Evolutionary conservation across 257 asterid species (phyloP).

Genomic region (Handroanthus guayacan): DNA sequence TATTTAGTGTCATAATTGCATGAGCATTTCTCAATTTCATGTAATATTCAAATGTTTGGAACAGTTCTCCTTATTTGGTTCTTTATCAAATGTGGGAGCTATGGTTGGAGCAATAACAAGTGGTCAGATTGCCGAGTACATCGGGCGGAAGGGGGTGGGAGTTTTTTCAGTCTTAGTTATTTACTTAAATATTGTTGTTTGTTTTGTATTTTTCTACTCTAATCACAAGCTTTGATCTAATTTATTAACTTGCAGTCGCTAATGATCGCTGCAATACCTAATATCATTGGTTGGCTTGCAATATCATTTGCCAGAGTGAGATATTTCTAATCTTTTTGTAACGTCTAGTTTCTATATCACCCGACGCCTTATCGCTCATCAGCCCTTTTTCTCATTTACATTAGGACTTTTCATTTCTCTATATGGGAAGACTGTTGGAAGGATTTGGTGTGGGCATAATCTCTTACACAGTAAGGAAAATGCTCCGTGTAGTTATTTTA

Average conservation of each 20-base stretch:
- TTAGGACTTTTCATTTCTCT: slow-evolving; percentile 82
- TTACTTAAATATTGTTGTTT: neutral
- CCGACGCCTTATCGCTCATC: slow-evolving; percentile 1
- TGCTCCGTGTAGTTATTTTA: slow-evolving; percentile 1
- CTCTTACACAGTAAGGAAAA: slow-evolving; percentile 71
- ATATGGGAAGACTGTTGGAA: slow-evolving; percentile 97
- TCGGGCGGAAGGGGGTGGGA: slow-evolving; percentile 93
- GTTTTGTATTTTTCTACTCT: neutral
- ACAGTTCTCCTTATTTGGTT: slow-evolving; percentile 93
- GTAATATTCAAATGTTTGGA: slow-evolving; percentile 33
- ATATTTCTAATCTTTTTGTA: neutral
- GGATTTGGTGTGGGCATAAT: slow-evolving; percentile 97
- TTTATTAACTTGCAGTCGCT: slow-evolving; percentile 57
- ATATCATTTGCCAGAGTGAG: slow-evolving; percentile 81
- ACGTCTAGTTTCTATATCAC: neutral
- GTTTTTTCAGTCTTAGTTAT: neutral
- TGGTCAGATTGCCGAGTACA: slow-evolving; percentile 96
- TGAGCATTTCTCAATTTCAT: slow-evolving; percentile 9
- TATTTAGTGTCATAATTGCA: slow-evolving; percentile 22
- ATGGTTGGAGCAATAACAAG: slow-evolving; percentile 99
- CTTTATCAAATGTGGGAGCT: slow-evolving; percentile 92
- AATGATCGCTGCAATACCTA: slow-evolving; percentile 87
- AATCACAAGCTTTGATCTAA: slow-evolving; percentile 6
- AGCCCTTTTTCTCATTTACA: neutral
- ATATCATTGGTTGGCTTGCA: slow-evolving; percentile 90